phyloP scores from a whole-genome alignment of 2,329 filamentous ascomycete species.

The Paecilomyces sp. region DNA sequence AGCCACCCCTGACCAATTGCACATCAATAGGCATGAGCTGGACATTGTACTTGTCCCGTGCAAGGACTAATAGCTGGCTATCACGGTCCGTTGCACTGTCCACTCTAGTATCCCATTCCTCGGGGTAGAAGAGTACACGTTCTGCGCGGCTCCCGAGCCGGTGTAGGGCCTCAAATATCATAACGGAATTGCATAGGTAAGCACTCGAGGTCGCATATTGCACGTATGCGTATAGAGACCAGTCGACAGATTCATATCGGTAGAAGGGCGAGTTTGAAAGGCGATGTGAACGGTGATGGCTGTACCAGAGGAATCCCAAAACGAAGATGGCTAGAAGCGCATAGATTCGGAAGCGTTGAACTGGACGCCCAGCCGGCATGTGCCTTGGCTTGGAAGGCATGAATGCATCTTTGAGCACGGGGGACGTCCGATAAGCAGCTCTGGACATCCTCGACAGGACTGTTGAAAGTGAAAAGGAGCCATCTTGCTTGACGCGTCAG shows the following conservation, averaged over 20 bases:
- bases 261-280: slow-evolving; percentile 5
- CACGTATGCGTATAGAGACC: slow-evolving; percentile 37
- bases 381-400: neutral
- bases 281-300: slow-evolving; percentile 3
- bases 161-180: slow-evolving; percentile 36
- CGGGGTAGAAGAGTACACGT: slow-evolving; percentile 34
- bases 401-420: neutral
- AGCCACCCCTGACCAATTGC: slow-evolving; percentile 20
- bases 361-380: slow-evolving; percentile 1
- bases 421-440: neutral
- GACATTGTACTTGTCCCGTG: slow-evolving; percentile 43
- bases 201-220: slow-evolving; percentile 35
- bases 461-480: neutral
- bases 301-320: slow-evolving; percentile 4
- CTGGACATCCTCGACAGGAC: neutral
- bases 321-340: slow-evolving; percentile 5
- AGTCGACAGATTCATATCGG: slow-evolving; percentile 22
- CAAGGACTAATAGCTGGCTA: slow-evolving; percentile 43
- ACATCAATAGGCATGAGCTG: slow-evolving; percentile 43
- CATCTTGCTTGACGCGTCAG: neutral
- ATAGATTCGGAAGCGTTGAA: slow-evolving; percentile 6
- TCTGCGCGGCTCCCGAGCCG: slow-evolving; percentile 32
- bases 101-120: slow-evolving; percentile 30
- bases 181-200: slow-evolving; percentile 36
- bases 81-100: slow-evolving; percentile 22